Conservation (phyloP, 139 green algal species). For the Closterium sp. region DNA sequence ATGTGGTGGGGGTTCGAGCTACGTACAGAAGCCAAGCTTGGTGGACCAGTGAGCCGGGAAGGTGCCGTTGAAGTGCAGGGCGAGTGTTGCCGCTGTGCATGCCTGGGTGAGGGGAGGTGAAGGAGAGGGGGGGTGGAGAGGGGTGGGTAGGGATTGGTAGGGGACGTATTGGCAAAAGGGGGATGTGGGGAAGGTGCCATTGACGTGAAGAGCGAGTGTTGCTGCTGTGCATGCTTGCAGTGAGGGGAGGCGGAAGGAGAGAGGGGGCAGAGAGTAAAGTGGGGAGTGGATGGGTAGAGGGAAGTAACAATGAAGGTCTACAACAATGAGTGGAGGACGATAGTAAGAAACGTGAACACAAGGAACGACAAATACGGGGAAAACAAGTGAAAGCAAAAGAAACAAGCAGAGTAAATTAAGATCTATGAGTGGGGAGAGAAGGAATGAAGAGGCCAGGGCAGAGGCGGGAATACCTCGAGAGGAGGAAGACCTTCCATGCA, state of each 20-base stretch:
- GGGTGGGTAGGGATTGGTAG: too few species aligned
- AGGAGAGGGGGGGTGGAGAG: neutral
- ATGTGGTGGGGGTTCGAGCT: neutral
- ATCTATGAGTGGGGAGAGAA: neutral
- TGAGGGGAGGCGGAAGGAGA: neutral
- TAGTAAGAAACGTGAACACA: too few species aligned
- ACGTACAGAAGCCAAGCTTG: slow-evolving; percentile 34
- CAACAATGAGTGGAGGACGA: too few species aligned
- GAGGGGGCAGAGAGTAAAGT: too few species aligned
- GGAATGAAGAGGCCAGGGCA: neutral
- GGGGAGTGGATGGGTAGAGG: too few species aligned
- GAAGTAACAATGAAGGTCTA: neutral
- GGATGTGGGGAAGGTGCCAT: too few species aligned
- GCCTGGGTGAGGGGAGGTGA: neutral
- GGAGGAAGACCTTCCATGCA: slow-evolving; percentile 17
- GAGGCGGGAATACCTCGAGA: neutral
- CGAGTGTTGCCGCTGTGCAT: neutral
- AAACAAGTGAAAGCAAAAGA: neutral
- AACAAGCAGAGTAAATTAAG: neutral
- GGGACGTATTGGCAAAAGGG: too few species aligned
- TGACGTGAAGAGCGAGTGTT: too few species aligned
- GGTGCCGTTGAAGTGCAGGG: slow-evolving; percentile 22
- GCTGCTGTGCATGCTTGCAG: neutral
- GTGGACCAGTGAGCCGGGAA: slow-evolving; percentile 14
- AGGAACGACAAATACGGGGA: too few species aligned